Conservation (phyloP, 352 stramenopile species). For the Blastocystis sp. region DNA sequence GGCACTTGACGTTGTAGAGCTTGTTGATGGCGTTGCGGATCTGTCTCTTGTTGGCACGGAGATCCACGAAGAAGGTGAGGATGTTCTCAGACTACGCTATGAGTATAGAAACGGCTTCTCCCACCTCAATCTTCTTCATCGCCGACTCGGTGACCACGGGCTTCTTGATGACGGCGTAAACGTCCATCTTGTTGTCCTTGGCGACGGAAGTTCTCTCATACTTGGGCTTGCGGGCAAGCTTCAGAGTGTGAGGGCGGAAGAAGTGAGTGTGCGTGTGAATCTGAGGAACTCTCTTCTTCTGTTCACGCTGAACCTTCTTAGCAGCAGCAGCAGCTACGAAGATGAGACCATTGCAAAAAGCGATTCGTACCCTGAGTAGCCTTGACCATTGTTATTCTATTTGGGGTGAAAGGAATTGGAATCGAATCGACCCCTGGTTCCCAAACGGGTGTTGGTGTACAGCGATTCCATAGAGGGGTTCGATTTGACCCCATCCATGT, state of each 20-base stretch:
- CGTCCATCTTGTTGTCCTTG: conserved; percentile 87
- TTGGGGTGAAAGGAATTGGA: conserved; percentile 1
- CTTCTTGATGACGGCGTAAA: conserved; percentile 74
- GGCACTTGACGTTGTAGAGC: too few relatives aligned
- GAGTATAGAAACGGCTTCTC: not conserved
- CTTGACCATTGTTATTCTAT: conserved; percentile 62
- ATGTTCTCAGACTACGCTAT: conserved; percentile 92
- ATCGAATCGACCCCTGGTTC: not conserved
- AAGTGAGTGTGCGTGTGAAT: too few relatives aligned
- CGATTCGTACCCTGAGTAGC: conserved; percentile 56
- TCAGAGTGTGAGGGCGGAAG: too few relatives aligned
- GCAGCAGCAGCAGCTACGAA: conserved; percentile 63
- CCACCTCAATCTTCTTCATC: conserved; percentile 99
- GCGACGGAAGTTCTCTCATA: conserved; percentile 87
- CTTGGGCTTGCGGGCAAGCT: conserved; percentile 75
- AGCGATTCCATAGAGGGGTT: not conserved
- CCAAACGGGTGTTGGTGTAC: not conserved
- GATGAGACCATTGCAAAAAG: conserved; percentile 60
- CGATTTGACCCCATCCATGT: not conserved
- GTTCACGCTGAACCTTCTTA: conserved; percentile 58
- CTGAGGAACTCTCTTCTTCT: too few relatives aligned
- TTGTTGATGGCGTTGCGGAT: too few relatives aligned
- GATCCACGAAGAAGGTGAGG: conserved; percentile 95
- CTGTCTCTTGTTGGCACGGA: too few relatives aligned
- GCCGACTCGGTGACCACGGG: conserved; percentile 97